Percentiles rank a stretch among this genome's conserved stretches.
phyloP scores from a whole-genome alignment of 345 rosid species.

The Linum lewisii region DNA sequence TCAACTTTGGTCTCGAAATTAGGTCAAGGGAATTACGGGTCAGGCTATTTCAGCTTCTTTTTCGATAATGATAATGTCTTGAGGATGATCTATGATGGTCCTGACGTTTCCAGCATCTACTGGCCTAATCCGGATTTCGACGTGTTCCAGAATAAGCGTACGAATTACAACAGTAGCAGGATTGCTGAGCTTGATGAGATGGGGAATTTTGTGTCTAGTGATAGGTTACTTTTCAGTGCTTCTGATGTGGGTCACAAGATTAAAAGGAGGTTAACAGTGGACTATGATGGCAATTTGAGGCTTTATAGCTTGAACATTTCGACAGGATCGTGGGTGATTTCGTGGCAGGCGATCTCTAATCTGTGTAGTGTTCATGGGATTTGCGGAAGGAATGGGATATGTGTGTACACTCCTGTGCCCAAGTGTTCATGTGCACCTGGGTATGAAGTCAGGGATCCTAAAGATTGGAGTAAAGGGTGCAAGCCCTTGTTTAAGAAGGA shows the following conservation, averaged over 20 bases:
- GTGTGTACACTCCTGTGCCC: constrained; percentile 23
- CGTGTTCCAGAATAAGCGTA: constrained; percentile 15
- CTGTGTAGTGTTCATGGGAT: constrained; percentile 31
- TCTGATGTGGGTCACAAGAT: constrained; percentile 24
- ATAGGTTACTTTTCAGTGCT: constrained; percentile 23
- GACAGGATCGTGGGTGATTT: constrained; percentile 24
- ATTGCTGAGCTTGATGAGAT: constrained; percentile 24
- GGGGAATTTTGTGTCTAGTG: constrained; percentile 30
- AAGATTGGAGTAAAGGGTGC: constrained; percentile 40
- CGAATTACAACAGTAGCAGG: constrained; percentile 29
- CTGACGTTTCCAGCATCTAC: constrained; percentile 32
- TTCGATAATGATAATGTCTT: constrained; percentile 35
- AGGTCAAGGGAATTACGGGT: constrained; percentile 16
- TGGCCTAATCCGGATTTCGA: constrained; percentile 22
- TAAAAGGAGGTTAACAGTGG: constrained; percentile 32
- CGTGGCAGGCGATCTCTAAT: constrained; percentile 26
- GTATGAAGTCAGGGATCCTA: constrained; percentile 18
- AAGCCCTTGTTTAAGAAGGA: constrained; percentile 21
- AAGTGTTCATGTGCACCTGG: constrained; percentile 42
- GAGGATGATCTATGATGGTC: constrained; percentile 32
- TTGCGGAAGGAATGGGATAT: constrained; percentile 38
- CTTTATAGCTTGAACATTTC: constrained; percentile 24
- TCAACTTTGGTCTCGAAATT: constrained; percentile 19
- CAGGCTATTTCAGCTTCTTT: constrained; percentile 21
- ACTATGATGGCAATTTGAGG: constrained; percentile 37